phyloP scores from a whole-genome alignment of 805 yeast genomes.

The Candida peoriensis region DNA sequence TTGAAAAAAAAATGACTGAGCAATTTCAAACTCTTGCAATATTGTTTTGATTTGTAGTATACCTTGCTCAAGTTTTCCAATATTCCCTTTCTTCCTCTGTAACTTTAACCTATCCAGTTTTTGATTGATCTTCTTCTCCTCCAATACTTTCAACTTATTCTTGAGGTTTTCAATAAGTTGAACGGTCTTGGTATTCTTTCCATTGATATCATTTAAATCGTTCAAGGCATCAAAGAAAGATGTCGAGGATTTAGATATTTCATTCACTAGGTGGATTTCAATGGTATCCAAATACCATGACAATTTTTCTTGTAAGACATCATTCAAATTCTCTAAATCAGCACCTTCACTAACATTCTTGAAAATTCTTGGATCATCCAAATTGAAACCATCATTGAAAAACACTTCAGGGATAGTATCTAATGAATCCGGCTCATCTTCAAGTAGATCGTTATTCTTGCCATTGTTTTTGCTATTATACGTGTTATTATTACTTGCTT shows the following conservation, averaged over 20 bases:
- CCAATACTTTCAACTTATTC: conserved; percentile 39
- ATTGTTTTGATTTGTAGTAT: conserved; percentile 44
- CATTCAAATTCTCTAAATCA: conserved; percentile 43
- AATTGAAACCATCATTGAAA: conserved; percentile 60
- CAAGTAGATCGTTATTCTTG: conserved; percentile 12
- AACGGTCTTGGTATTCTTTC: conserved; percentile 48
- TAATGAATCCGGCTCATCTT: conserved; percentile 24
- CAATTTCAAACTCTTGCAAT: conserved; percentile 41
- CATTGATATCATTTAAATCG: conserved; percentile 63
- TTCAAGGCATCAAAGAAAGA: conserved; percentile 82
- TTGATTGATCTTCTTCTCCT: conserved; percentile 41
- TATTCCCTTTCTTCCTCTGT: conserved; percentile 50
- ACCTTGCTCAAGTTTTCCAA: conserved; percentile 58
- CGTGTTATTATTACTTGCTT: conserved; percentile 9
- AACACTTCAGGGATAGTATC: conserved; percentile 63
- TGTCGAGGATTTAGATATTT: conserved; percentile 78
- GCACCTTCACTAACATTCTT: conserved; percentile 63
- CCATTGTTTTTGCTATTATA: conserved; percentile 9
- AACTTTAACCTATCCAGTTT: conserved; percentile 48
- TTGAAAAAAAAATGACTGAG: conserved; percentile 39
- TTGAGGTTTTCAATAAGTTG: conserved; percentile 42
- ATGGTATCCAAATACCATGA: conserved; percentile 82
- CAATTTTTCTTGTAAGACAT: conserved; percentile 68
- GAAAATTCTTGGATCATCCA: conserved; percentile 86
- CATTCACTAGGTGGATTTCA: conserved; percentile 73